Evolutionary conservation across 495 filamentous ascomycete genomes (phyloP).

Genomic region (Aspergillus asperescens): DNA sequence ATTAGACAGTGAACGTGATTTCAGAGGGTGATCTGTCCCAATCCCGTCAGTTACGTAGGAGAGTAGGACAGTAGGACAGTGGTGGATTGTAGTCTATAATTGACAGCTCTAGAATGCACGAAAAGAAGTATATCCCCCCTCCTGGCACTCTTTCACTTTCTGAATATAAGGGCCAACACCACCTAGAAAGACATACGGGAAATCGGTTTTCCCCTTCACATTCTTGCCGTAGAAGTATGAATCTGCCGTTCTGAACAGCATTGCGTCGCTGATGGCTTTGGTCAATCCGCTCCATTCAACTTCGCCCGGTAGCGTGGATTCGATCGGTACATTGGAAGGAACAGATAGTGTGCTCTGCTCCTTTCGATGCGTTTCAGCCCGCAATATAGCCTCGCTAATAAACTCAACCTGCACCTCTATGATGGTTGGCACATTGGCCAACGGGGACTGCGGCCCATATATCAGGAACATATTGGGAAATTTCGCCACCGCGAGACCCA

Average conservation of each 20-base stretch:
- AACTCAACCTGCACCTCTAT: neutral
- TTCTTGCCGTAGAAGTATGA: neutral
- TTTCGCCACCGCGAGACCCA: constrained; percentile 43
- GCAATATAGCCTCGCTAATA: neutral
- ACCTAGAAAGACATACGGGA: neutral
- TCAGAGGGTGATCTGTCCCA: too few relatives aligned
- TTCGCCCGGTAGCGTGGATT: neutral
- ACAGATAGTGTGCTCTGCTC: too few relatives aligned
- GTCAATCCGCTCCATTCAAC: neutral
- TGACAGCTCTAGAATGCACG: neutral
- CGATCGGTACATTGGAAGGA: neutral
- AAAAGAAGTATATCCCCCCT: neutral
- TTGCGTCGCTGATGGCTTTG: neutral
- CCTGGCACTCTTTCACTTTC: neutral
- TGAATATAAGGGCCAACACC: neutral
- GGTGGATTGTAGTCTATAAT: too few relatives aligned
- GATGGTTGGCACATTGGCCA: neutral
- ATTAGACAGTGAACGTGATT: too few relatives aligned
- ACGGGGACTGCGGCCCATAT: neutral
- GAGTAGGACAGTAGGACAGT: too few relatives aligned
- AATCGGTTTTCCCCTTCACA: neutral
- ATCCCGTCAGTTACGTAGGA: too few relatives aligned
- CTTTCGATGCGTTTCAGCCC: neutral
- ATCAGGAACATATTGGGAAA: constrained; percentile 44
- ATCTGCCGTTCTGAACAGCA: neutral